Evolutionary conservation across 345 rosid species (phyloP), one percentile per base, ranked within the genome.

Genomic region (Isatis tinctoria): DNA sequence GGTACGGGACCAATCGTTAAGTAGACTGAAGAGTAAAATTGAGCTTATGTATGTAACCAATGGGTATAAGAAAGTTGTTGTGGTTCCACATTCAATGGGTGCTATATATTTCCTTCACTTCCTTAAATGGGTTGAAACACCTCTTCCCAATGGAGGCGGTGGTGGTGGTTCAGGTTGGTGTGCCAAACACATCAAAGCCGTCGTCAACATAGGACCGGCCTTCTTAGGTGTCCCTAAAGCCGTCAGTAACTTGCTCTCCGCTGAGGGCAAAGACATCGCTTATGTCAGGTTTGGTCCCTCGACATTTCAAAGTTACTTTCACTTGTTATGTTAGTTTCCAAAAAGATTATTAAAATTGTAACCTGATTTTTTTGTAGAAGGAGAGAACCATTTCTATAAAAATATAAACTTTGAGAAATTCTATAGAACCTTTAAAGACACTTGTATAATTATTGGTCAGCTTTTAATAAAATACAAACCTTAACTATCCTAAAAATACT

Each of bases 71-170:
- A 89, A 86, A 84, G 93, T 87, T 56, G 93, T 85, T 22, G 92
- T 88, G 81, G 86, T 88, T 79, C 93, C 97, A 28, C 96, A 92
- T 82, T 88, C 90, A 22, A 88, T 85, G 96, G 92, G 92, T 43
- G 89, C 75, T 48, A 58, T 77, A 66, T 92, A 92, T 81, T 89
- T 89, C 53, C 93, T 92, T 63, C 89, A 92, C 80, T 89, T 92
- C 82, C 88, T 88, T 54, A 88, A 88, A 79, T 89, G 93, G 97
- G 89, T 92, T 37, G 92, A 89, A 84, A 60, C 83, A 47, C 86
- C 89, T 60, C 76, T 86, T 75, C 82, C 83, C 1, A 60, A 79
- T 74, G 89, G 96, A 36, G 93, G 92, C 0, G 84, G 87, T 51
- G 91, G 91, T 24, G 93, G 91, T 32, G 90, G 87, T 52, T 58